These are phyloP conservation scores for Suhomyces sp. DNA, from an alignment of 805 yeast species.

Conservation along the genomic window DNA sequence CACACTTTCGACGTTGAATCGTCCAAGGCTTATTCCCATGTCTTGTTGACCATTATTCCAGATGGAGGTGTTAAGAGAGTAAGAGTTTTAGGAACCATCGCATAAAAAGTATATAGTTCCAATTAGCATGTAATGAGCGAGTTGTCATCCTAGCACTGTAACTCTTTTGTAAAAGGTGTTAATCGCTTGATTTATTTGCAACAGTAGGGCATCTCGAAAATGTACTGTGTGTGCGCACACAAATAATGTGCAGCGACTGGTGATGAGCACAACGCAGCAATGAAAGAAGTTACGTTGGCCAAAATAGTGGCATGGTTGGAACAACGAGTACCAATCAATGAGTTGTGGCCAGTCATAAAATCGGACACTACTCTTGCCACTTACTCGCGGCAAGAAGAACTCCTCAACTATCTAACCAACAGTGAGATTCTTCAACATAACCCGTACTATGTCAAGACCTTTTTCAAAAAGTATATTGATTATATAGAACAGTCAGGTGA, in stretches of 20 bases:
- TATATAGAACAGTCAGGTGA: conserved; percentile 24
- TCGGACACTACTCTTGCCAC: background rate
- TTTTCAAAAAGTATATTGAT: conserved; percentile 43
- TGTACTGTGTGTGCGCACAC: background rate
- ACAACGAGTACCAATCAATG: conserved; percentile 5
- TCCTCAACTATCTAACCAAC: background rate
- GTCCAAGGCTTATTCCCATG: conserved; percentile 54
- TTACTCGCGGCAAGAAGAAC: background rate
- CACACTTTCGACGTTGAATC: conserved; percentile 49
- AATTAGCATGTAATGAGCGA: background rate
- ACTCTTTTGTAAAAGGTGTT: too few species aligned
- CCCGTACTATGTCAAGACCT: conserved; percentile 48
- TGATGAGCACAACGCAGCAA: background rate
- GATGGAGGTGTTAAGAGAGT: conserved; percentile 96
- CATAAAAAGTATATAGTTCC: conserved; percentile 1
- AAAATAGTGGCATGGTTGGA: conserved; percentile 2
- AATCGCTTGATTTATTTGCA: background rate
- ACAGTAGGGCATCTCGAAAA: background rate
- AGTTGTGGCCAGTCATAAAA: background rate
- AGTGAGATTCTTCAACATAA: conserved; percentile 28
- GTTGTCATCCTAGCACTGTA: background rate
- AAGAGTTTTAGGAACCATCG: conserved; percentile 68
- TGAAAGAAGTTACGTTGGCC: background rate
- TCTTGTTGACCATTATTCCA: conserved; percentile 80
- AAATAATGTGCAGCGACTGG: background rate